Evolutionary conservation across 495 filamentous ascomycete species (phyloP).

Genomic region (Penicillium longicatenatum): DNA sequence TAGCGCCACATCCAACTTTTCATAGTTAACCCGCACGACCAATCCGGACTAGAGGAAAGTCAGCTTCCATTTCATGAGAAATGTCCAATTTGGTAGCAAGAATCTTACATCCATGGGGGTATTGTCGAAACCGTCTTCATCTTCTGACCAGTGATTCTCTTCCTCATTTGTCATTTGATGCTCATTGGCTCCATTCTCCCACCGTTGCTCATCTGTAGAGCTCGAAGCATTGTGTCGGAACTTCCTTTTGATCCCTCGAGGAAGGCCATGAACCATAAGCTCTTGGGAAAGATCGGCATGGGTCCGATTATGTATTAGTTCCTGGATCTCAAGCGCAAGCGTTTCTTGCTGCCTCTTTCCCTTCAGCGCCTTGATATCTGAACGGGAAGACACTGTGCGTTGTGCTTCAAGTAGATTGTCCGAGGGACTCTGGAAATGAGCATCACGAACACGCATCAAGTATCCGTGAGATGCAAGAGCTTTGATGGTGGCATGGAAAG

Average conservation of each 20-base stretch:
- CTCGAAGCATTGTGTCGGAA: slow-evolving; percentile 22
- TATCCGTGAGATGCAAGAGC: slow-evolving; percentile 51
- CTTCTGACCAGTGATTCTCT: slow-evolving; percentile 44
- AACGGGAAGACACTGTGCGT: slow-evolving; percentile 36
- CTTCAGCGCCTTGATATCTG: slow-evolving; percentile 48
- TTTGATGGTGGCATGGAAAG: slow-evolving; percentile 48
- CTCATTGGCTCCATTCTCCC: slow-evolving; percentile 30
- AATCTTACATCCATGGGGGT: slow-evolving; percentile 44
- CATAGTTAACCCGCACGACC: slow-evolving; percentile 80
- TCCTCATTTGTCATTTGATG: slow-evolving; percentile 25
- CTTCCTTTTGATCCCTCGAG: slow-evolving; percentile 40
- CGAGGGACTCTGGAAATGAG: slow-evolving; percentile 52
- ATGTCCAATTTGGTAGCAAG: background rate
- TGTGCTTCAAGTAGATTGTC: slow-evolving; percentile 55
- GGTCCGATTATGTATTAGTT: slow-evolving; percentile 35
- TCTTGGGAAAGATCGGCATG: slow-evolving; percentile 37
- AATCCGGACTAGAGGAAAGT: slow-evolving; percentile 51
- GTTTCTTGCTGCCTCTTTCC: slow-evolving; percentile 61
- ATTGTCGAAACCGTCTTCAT: slow-evolving; percentile 38
- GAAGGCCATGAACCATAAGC: slow-evolving; percentile 40
- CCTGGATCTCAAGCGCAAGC: slow-evolving; percentile 41
- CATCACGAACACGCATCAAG: slow-evolving; percentile 47
- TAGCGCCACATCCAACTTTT: slow-evolving; percentile 77
- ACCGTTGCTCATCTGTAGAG: no score
- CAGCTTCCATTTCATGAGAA: background rate